These are phyloP conservation scores for Ceratopteris richardii DNA, from an alignment of 75 land plant species.

Conservation along the genomic window DNA sequence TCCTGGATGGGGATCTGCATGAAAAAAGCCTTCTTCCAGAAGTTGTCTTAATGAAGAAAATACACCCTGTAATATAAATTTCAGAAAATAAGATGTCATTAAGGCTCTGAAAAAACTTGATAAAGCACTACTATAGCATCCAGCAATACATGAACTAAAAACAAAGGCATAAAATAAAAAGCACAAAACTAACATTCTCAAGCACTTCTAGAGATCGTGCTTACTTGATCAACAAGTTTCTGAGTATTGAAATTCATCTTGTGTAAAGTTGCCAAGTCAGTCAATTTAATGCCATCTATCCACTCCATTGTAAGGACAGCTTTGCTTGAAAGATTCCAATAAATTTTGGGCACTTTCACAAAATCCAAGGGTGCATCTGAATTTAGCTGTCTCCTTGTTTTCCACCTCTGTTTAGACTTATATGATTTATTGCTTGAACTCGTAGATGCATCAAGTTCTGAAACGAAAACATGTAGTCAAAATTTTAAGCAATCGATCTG, in stretches of 20 bases:
- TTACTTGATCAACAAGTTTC: slow-evolving; percentile 77
- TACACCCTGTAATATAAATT: slow-evolving; percentile 74
- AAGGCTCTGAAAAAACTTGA: too few species aligned
- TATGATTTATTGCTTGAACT: background rate
- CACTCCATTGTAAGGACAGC: slow-evolving; percentile 98
- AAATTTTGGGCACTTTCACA: slow-evolving; percentile 85
- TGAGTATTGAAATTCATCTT: slow-evolving; percentile 49
- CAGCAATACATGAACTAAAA: too few species aligned
- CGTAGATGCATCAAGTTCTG: background rate
- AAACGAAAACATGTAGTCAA: too few species aligned
- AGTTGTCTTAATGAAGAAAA: slow-evolving; percentile 88
- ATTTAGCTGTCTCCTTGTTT: background rate
- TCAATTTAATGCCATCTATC: slow-evolving; percentile 93
- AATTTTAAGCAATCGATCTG: too few species aligned
- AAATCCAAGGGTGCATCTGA: background rate
- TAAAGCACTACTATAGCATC: too few species aligned
- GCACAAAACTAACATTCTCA: background rate
- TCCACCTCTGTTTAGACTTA: background rate
- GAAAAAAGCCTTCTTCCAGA: slow-evolving; percentile 94
- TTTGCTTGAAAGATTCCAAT: slow-evolving; percentile 73
- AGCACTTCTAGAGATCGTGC: background rate
- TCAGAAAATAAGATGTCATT: too few species aligned
- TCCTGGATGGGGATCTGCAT: slow-evolving; percentile 99
- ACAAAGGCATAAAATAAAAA: background rate
- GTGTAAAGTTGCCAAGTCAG: slow-evolving; percentile 46